phyloP scores from a whole-genome alignment of 78 protist genomes.

The Protostelium mycophagum region DNA sequence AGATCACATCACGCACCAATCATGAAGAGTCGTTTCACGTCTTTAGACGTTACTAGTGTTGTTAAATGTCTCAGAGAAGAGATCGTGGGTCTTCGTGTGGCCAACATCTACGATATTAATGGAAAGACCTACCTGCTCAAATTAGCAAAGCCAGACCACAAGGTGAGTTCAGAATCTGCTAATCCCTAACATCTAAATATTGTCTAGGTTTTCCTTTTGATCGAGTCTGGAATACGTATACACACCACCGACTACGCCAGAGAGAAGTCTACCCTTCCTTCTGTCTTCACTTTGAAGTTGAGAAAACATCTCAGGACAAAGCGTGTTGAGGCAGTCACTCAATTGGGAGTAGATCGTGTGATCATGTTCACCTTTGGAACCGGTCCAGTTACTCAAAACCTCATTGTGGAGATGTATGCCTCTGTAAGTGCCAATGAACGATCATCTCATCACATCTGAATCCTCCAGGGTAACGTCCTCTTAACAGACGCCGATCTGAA shows the following conservation, averaged over 20 bases:
- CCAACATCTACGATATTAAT: slow-evolving; percentile 85
- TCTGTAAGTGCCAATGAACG: slow-evolving; percentile 10
- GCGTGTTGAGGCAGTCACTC: slow-evolving; percentile 72
- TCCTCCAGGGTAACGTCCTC: slow-evolving; percentile 49
- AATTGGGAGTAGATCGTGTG: slow-evolving; percentile 92
- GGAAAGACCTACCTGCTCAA: slow-evolving; percentile 72
- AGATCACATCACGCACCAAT: neutral
- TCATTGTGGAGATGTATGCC: slow-evolving; percentile 70
- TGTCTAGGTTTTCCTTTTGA: slow-evolving; percentile 31
- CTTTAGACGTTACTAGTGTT: slow-evolving; percentile 51
- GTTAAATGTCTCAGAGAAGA: slow-evolving; percentile 31
- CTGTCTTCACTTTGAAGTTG: slow-evolving; percentile 63
- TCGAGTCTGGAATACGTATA: slow-evolving; percentile 88
- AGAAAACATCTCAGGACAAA: slow-evolving; percentile 85
- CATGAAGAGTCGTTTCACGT: slow-evolving; percentile 54
- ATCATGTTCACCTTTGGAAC: slow-evolving; percentile 79
- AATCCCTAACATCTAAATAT: neutral
- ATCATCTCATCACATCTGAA: neutral
- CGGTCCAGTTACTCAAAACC: slow-evolving; percentile 59
- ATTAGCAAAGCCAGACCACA: slow-evolving; percentile 36
- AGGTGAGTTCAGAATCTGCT: slow-evolving; percentile 18
- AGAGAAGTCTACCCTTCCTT: slow-evolving; percentile 76
- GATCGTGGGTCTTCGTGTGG: slow-evolving; percentile 50
- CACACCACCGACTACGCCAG: slow-evolving; percentile 77
- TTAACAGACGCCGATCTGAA: slow-evolving; percentile 44